Base-by-base conservation (phyloP, 2,329 filamentous ascomycete genomes). In the Thelonectria discophora region DNA sequence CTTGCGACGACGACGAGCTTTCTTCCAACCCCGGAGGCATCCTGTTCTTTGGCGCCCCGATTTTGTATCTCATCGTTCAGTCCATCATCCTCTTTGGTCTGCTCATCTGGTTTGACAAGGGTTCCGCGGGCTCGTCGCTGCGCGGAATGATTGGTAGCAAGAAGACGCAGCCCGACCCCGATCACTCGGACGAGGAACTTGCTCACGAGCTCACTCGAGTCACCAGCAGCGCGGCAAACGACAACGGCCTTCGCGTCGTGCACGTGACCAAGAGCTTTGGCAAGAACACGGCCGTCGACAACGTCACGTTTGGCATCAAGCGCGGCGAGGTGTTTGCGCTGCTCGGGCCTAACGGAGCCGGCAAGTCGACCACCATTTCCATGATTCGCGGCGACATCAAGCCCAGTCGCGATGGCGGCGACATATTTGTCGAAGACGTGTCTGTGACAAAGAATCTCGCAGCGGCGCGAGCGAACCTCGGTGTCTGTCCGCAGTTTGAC, bases 401-500 rank as follows among this genome's bases (percentile, higher is more conserved):
- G 53, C 93, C 93, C 0, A 88, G 86, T 50, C 79, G 79, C 56
- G 85, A 87, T 55, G 85, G 86, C n/a, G 92, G 93, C 32, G 91
- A 96, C 59, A 87, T 97, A 5, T 84, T 93, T 43, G 90, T 97
- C 39, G 91, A 97, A 72, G 84, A 90, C 64, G 85, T 88, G 7
- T 93, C 91, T 6, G 90, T 97, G 49, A 87, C 86, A n/a, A 84
- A 83, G 54, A 85, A 90, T 64, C 87, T 92, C 12, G 88, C 91
- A 1, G 83, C 85, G 2, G 94, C 93, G 3, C 86, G 94, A 51
- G 82, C 86, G 2, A 86, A 93, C 69, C 84, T 97, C 0, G 94
- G 94, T n/a, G 94, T 97, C 0, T 97, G 94, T 70, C 94, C 94
- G 0, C 94, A 93, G 75, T 90, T 91, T 68, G 90, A 93, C 72